Percentiles rank a stretch among this genome's conserved stretches.
These are phyloP conservation scores for Populus simonii DNA, from an alignment of 345 rosid genomes.

Conservation along the genomic window DNA sequence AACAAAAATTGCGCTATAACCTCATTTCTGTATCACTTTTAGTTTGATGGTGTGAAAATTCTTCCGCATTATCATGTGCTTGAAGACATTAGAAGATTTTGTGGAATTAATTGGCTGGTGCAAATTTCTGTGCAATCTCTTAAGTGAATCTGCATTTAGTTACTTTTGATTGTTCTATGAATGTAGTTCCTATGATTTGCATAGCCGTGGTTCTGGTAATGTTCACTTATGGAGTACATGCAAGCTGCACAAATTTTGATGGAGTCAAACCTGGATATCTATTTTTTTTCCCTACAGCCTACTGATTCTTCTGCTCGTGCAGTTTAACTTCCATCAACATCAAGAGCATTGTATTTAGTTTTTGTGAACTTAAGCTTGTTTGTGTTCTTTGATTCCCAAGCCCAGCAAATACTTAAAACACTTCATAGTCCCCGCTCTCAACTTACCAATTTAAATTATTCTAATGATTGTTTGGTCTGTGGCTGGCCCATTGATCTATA, in stretches of 20 bases:
- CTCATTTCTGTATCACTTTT: not conserved
- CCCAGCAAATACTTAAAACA: too few species aligned
- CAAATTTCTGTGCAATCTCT: not conserved
- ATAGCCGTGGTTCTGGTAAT: too few species aligned
- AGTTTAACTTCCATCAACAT: too few species aligned
- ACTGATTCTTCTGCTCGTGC: too few species aligned
- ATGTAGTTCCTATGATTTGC: not conserved
- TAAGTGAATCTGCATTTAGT: not conserved
- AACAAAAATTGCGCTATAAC: not conserved
- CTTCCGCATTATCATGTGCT: not conserved
- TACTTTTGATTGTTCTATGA: not conserved
- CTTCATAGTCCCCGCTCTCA: too few species aligned
- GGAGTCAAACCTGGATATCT: too few species aligned
- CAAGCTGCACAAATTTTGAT: too few species aligned
- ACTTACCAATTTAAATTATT: not conserved
- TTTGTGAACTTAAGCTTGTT: too few species aligned
- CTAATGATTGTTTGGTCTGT: not conserved
- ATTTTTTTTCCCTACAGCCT: too few species aligned
- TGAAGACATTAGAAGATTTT: not conserved
- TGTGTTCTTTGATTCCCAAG: too few species aligned
- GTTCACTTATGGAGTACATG: too few species aligned
- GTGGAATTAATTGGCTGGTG: not conserved
- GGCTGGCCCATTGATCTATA: too few species aligned
- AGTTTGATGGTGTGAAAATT: not conserved
- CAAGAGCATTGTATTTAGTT: not conserved